phyloP scores from a whole-genome alignment of 1,284 basidiomycete genomes.

The Leccinum fuscescens region DNA sequence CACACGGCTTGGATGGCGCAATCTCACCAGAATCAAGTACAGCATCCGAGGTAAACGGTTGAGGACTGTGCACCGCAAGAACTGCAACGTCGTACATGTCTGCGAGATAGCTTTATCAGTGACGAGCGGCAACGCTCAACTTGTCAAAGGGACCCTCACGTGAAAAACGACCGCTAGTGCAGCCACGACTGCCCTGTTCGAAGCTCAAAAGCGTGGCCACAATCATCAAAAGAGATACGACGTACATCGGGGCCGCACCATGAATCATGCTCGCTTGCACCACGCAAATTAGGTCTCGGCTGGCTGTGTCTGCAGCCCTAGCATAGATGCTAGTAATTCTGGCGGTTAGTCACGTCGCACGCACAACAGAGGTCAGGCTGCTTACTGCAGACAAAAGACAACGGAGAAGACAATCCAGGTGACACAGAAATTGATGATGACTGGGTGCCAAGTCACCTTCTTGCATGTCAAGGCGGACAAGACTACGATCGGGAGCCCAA shows the following conservation, averaged over 20 bases:
- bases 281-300: slow-evolving; percentile 37
- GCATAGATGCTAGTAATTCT: slow-evolving; percentile 39
- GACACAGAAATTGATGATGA: slow-evolving; percentile 52
- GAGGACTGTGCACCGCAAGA: slow-evolving; percentile 10
- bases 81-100: slow-evolving; percentile 42
- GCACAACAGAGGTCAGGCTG: slow-evolving; percentile 6
- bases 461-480: slow-evolving; percentile 45
- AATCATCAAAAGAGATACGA: background rate
- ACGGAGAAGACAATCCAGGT: slow-evolving; percentile 56
- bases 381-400: slow-evolving; percentile 50
- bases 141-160: slow-evolving; percentile 29
- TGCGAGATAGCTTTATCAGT: slow-evolving; percentile 20
- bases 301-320: slow-evolving; percentile 21
- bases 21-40: slow-evolving; percentile 18
- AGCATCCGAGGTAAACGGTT: slow-evolving; percentile 20
- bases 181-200: slow-evolving; percentile 45
- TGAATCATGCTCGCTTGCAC: slow-evolving; percentile 53
- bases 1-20: background rate
- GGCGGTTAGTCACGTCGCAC: slow-evolving; percentile 2
- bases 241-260: slow-evolving; percentile 54
- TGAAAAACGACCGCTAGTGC: slow-evolving; percentile 50
- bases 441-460: slow-evolving; percentile 42
- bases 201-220: background rate
- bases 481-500: slow-evolving; percentile 48
- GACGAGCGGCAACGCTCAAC: background rate